Evolutionary conservation across 352 stramenopile genomes (phyloP).

Genomic region (Globisporangium ultimum): DNA sequence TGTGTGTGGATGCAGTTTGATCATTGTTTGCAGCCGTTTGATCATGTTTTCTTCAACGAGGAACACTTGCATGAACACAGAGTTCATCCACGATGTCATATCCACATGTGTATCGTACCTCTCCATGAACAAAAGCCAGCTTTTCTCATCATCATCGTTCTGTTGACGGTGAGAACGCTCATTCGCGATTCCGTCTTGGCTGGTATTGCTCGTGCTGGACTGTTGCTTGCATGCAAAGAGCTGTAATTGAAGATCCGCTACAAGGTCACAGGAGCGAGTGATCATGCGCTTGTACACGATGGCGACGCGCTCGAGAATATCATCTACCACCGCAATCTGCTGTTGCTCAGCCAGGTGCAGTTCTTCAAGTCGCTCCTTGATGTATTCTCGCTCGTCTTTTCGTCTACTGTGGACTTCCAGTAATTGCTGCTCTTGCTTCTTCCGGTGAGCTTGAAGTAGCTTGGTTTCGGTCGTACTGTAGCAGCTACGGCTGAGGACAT

Average conservation of each 20-base stretch:
- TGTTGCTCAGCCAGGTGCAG: slow-evolving; percentile 33
- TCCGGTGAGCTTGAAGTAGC: neutral
- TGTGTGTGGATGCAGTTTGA: slow-evolving; percentile 15
- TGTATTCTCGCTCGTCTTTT: slow-evolving; percentile 22
- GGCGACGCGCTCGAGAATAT: slow-evolving; percentile 19
- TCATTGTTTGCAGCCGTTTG: slow-evolving; percentile 30
- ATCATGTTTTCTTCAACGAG: slow-evolving; percentile 30
- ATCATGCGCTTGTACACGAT: slow-evolving; percentile 23
- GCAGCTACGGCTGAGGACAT: neutral
- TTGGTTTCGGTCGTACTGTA: slow-evolving; percentile 1
- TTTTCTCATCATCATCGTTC: slow-evolving; percentile 1
- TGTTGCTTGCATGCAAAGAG: slow-evolving; percentile 4
- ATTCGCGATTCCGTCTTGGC: neutral
- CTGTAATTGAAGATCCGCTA: slow-evolving; percentile 15
- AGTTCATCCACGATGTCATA: slow-evolving; percentile 41
- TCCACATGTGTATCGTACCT: slow-evolving; percentile 18
- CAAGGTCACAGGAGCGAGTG: slow-evolving; percentile 6
- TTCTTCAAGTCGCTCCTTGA: slow-evolving; percentile 33
- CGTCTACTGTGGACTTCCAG: slow-evolving; percentile 17
- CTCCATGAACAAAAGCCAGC: slow-evolving; percentile 8
- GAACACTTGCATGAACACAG: slow-evolving; percentile 34
- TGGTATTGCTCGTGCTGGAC: neutral
- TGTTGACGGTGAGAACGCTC: neutral
- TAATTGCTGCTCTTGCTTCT: neutral
- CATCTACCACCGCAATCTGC: slow-evolving; percentile 21